Conservation (phyloP, 345 rosid genomes). For the Eucalyptus microcorys region DNA sequence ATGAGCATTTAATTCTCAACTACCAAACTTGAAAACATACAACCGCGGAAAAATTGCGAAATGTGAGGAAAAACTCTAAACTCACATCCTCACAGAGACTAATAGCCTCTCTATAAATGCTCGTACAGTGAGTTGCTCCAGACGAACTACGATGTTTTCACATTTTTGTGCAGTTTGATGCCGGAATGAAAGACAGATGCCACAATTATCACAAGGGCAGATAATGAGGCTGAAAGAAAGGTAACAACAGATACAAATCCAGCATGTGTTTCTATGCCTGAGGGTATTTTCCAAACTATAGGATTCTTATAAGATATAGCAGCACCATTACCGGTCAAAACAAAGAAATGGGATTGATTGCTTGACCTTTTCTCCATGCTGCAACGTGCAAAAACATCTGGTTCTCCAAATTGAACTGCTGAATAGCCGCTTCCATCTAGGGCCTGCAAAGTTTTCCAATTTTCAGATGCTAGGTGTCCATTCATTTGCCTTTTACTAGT, state of each 20-base stretch:
- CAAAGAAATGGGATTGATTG: constrained; percentile 20
- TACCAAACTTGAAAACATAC: not conserved
- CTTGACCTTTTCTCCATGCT: not conserved
- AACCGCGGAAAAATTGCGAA: not conserved
- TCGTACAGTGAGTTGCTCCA: not conserved
- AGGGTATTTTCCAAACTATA: constrained; percentile 55
- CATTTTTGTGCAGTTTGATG: not conserved
- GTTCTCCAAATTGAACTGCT: constrained; percentile 40
- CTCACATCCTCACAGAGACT: not conserved
- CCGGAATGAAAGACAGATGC: constrained; percentile 25
- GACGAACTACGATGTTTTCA: not conserved
- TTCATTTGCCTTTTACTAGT: not conserved
- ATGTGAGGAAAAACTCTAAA: not conserved
- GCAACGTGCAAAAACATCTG: constrained; percentile 46
- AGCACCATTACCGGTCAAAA: constrained; percentile 1
- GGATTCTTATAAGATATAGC: not conserved
- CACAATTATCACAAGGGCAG: constrained; percentile 26
- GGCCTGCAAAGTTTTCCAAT: constrained; percentile 20
- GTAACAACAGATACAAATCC: constrained; percentile 43
- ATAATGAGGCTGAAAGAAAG: constrained; percentile 28
- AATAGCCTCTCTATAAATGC: not conserved
- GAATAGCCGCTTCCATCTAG: constrained; percentile 56
- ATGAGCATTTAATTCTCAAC: not conserved
- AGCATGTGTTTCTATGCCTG: constrained; percentile 36
- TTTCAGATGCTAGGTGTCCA: not conserved